Evolutionary conservation across 257 asterid species (phyloP).

Genomic region (Buddleja alternifolia): DNA sequence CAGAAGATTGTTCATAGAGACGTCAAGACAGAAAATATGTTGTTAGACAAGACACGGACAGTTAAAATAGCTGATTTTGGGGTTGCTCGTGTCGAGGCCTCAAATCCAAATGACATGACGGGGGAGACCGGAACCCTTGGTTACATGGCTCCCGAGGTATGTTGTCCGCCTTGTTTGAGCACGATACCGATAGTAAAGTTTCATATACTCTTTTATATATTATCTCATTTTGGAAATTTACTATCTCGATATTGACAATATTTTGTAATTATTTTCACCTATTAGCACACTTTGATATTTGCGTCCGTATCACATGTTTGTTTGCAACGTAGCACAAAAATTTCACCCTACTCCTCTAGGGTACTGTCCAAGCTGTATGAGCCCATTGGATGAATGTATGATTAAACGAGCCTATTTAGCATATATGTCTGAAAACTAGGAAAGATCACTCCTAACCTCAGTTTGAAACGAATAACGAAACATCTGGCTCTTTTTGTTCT

Average conservation of each 20-base stretch:
- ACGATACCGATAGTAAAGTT: neutral
- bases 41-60: conserved; percentile 72
- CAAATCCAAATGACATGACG: conserved; percentile 88
- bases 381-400: too few relatives aligned
- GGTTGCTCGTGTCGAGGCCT: conserved; percentile 91
- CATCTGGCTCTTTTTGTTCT: neutral
- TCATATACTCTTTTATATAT: neutral
- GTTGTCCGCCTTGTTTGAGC: neutral
- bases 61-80: conserved; percentile 89
- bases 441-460: too few relatives aligned
- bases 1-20: conserved; percentile 87
- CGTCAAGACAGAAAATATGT: conserved; percentile 87
- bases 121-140: conserved; percentile 95
- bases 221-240: neutral
- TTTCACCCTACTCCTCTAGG: too few relatives aligned
- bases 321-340: too few relatives aligned
- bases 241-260: neutral
- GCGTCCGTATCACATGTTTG: too few relatives aligned
- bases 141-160: conserved; percentile 95
- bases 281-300: too few relatives aligned
- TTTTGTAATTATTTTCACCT: too few relatives aligned
- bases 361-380: too few relatives aligned
- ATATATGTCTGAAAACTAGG: too few relatives aligned
- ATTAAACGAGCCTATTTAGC: too few relatives aligned
- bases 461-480: neutral